Percentiles rank a stretch among this genome's conserved stretches.
These are phyloP conservation scores for Quercus tomentella DNA, from an alignment of 331 rosid species.

Conservation along the genomic window DNA sequence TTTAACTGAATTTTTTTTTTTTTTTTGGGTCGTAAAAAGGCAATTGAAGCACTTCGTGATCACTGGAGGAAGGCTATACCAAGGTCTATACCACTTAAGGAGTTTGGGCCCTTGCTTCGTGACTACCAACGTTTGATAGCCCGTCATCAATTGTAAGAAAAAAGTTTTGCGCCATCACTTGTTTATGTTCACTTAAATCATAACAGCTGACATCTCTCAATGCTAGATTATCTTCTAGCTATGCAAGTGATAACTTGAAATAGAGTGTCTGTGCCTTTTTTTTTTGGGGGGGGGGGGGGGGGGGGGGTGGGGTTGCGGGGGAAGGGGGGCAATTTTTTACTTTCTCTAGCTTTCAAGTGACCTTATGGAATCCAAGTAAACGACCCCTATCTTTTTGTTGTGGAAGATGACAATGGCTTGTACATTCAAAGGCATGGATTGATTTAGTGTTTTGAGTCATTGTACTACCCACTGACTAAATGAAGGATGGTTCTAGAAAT, in stretches of 20 bases:
- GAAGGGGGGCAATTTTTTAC: too few species aligned
- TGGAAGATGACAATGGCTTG: too few species aligned
- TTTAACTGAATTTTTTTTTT: slow-evolving; percentile 20
- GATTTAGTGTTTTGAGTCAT: neutral
- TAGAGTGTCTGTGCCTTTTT: neutral
- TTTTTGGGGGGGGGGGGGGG: neutral
- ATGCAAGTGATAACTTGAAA: neutral
- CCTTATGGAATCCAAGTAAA: neutral
- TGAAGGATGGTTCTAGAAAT: neutral
- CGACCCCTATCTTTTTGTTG: neutral
- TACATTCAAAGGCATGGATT: neutral
- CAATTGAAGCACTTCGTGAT: slow-evolving; percentile 63
- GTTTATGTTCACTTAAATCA: neutral
- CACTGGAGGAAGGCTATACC: slow-evolving; percentile 78
- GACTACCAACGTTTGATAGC: slow-evolving; percentile 82
- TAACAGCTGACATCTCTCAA: neutral
- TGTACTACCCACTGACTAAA: too few species aligned
- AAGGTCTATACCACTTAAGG: slow-evolving; percentile 58
- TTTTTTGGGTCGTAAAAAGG: slow-evolving; percentile 22
- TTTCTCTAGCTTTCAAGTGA: neutral
- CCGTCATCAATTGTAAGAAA: slow-evolving; percentile 58
- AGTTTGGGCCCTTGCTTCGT: slow-evolving; percentile 93
- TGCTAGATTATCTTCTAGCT: neutral
- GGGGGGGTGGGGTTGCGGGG: neutral
- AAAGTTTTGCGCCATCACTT: slow-evolving; percentile 5